Base-by-base conservation (phyloP, 2,329 filamentous ascomycete genomes). In the Chrysoporthe austroafricana region DNA sequence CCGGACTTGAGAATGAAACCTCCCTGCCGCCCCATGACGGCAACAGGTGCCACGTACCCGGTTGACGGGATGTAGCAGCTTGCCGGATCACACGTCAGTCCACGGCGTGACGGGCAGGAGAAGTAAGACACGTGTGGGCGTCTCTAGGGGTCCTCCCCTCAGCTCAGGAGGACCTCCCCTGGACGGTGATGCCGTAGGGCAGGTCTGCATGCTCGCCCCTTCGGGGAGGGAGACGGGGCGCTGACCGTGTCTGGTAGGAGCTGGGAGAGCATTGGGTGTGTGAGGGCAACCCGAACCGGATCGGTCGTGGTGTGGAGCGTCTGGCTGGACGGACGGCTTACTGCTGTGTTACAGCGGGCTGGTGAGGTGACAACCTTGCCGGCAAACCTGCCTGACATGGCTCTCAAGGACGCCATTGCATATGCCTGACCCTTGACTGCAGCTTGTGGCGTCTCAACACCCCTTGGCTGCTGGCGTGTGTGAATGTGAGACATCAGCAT, bases 31-130 rank as follows among this genome's bases (percentile, higher is more conserved):
- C 44, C 44, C 16, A 46, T 44, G 42, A 36, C 46, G 52, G 54
- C 64, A 44, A 44, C 14, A 56, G 52, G 65, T 69, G 65, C 62
- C 65, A 67, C 65, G 65, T 67, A 69, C 68, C 68, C 42, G 68
- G 65, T 69, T 67, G 65, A 63, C 58, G 68, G 68, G 59, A 43
- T 26, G 39, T 44, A 39, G 44, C 65, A 65, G 63, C 68, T 26
- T n/a, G 14, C n/a, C 62, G 59, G 44, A 65, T 59, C 58, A 39
- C 52, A 64, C 65, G 62, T 64, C 65, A 62, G 46, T 54, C 8
- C 21, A 13, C 16, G 39, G 62, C 62, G 66, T 65, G 60, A 58
- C 68, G 65, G 61, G 46, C 62, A 69, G 65, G 58, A 67, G 14
- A 64, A 34, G 42, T 52, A 58, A 32, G 65, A 64, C 65, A 69